A percentile compares a stretch with the other conserved stretches of the same genome.
phyloP scores from a whole-genome alignment of 169 alveolate genomes.

The Plasmodium vinckei region DNA sequence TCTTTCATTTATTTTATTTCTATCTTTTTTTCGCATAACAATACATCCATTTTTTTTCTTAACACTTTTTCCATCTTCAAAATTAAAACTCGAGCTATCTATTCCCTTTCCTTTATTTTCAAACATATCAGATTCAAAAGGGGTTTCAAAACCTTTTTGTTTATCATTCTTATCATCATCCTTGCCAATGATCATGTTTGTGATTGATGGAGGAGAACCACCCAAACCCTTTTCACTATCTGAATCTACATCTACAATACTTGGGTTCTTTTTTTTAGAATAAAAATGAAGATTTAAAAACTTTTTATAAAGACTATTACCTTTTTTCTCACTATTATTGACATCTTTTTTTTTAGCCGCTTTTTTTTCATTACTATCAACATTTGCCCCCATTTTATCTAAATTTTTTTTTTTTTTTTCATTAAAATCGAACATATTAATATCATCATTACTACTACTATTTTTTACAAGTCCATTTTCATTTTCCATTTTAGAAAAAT shows the following conservation, averaged over 20 bases:
- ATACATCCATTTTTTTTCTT: neutral
- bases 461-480: neutral
- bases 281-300: conserved; percentile 42
- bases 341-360: neutral
- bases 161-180: no score
- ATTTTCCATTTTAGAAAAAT: neutral
- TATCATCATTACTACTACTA: neutral
- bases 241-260: no score
- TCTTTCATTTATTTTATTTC: neutral
- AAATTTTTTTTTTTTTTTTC: neutral
- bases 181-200: no score
- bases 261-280: conserved; percentile 1
- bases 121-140: no score
- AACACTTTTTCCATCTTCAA: neutral
- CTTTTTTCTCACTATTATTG: conserved; percentile 3
- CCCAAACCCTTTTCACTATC: no score
- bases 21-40: neutral
- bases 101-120: no score
- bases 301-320: conserved; percentile 33
- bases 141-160: no score
- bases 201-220: no score
- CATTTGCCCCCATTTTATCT: neutral
- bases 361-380: neutral
- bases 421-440: neutral
- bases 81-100: no score